Base-by-base conservation (phyloP, 129 eudicot species). In the Flaveria sonorensis region DNA sequence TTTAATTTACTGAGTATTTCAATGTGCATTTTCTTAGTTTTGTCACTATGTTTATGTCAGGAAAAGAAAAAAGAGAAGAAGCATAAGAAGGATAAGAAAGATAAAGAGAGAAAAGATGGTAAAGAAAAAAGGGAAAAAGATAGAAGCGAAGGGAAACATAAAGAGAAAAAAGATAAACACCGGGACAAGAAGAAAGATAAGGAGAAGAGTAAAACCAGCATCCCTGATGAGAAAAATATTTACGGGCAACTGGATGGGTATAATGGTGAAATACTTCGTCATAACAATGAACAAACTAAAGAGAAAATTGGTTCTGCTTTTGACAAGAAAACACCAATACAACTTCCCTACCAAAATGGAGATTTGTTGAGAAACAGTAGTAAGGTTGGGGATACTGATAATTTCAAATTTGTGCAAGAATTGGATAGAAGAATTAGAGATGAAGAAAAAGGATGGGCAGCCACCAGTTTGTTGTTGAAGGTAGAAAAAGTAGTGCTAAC, bases 1-100 rank as follows among this genome's bases (percentile, higher is more conserved):
- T 76, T 39, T 51, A 40, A 50, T 66, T 40, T 68, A 56, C 56
- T 53, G 19, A 23, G 46, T 43, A 21, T 45, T 43, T 45, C 16
- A 26, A 62, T 46, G n/a, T 45, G 51, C 62, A 75, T 46, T 28
- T 48, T 24, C 66, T 28, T 62, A 62, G 30, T 63, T n/a, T 12
- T 47, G 21, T 46, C 19, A 71, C 51, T 65, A 39, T 10, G 6
- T 23, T 21, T 10, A 12, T 84, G 73, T 65, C 85, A 90, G 96
- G 90, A 86, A 77, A 90, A 88, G 67, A 83, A 65, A 59, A 90
- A 78, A 81, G 90, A 90, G 86, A 85, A 84, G 79, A 90, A 90
- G 68, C 90, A 80, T 53, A 88, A 89, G 80, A 89, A 88, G 85
- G 93, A 90, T 55, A 89, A 86, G 68, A 87, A 83, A 78, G 92